Base-by-base conservation (phyloP, 2,329 filamentous ascomycete genomes). In the Pseudovirgaria hyperparasitica region DNA sequence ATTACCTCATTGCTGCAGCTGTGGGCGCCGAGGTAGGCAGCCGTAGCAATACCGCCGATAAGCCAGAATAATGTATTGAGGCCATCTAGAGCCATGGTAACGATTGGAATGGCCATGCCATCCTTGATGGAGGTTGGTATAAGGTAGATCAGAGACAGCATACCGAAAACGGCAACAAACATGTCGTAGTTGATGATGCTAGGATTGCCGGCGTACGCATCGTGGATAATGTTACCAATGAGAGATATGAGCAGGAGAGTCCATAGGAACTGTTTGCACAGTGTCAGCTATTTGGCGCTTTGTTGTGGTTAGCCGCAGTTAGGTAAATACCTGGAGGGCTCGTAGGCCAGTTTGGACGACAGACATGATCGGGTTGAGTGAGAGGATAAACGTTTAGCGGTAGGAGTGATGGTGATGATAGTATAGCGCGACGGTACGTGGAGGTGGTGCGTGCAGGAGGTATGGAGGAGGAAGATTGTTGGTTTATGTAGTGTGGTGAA, bases 41-140 rank as follows among this genome's bases (percentile, higher is more conserved):
- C 69, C 22, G 82, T 63, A 7, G 81, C 78, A 33, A 86, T 63
- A 35, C 68, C 78, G 30, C 60, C 68, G 50, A 81, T 74, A 44
- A 85, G 72, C 38, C 70, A 76, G 60, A 86, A 79, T 29, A 85
- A 49, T 3, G 67, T 61, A 28, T 72, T 70, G 17, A 72, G 41
- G 9, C 45, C 58, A 52, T 82, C 77, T 25, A 77, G 51, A 9
- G 52, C 58, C 18, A 76, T 48, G 30, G 70, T 53, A 26, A 70
- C 50, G 10, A 73, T 45, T 16, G 67, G 65, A 28, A 70, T 49
- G 35, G 58, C 57, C 32, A 72, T 53, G 28, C 55, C 52, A 21
- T 70, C 62, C 37, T 72, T 54, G 42, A 78, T 56, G 15, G 63
- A 52, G 3, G 67, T 61, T 5, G 60, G 62, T 4, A 80, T 54